These are phyloP conservation scores for Calocera viscosa DNA, from an alignment of 768 basidiomycete genomes.

Conservation along the genomic window DNA sequence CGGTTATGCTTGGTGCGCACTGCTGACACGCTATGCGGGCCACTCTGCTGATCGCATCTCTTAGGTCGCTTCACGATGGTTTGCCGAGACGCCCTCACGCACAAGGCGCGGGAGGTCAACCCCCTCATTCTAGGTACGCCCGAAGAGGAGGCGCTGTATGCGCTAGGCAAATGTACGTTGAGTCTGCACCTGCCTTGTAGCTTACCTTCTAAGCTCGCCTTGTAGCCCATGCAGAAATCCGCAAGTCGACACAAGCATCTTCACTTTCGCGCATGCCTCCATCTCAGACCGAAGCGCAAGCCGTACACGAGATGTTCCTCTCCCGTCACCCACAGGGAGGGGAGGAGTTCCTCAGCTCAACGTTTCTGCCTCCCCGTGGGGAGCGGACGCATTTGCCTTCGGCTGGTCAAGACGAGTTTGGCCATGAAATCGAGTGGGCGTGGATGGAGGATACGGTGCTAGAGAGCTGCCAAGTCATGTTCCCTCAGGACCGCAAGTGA, in stretches of 20 bases:
- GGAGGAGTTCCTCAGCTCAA: slow-evolving; percentile 23
- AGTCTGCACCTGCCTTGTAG: slow-evolving; percentile 19
- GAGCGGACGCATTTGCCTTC: slow-evolving; percentile 11
- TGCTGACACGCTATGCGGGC: slow-evolving; percentile 6
- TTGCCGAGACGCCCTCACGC: slow-evolving; percentile 56
- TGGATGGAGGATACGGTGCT: slow-evolving; percentile 65
- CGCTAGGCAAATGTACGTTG: slow-evolving; percentile 63
- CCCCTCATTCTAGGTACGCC: slow-evolving; percentile 44
- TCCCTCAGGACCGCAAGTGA: slow-evolving; percentile 74
- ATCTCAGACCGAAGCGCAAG: slow-evolving; percentile 50
- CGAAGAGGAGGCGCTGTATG: slow-evolving; percentile 50
- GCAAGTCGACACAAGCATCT: neutral
- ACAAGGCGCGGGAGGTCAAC: slow-evolving; percentile 51
- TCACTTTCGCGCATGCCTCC: slow-evolving; percentile 66
- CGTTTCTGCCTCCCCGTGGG: slow-evolving; percentile 20
- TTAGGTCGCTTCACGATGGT: slow-evolving; percentile 89
- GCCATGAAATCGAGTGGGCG: slow-evolving; percentile 37
- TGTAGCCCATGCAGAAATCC: neutral
- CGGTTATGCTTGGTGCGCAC: slow-evolving; percentile 50
- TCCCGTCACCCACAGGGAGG: slow-evolving; percentile 29
- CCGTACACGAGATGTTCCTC: slow-evolving; percentile 58
- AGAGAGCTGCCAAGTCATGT: slow-evolving; percentile 64
- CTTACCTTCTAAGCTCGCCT: neutral
- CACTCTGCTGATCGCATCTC: neutral
- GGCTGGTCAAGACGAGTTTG: neutral